phyloP scores from a whole-genome alignment of 2,329 filamentous ascomycete genomes.

The Cytospora mali region DNA sequence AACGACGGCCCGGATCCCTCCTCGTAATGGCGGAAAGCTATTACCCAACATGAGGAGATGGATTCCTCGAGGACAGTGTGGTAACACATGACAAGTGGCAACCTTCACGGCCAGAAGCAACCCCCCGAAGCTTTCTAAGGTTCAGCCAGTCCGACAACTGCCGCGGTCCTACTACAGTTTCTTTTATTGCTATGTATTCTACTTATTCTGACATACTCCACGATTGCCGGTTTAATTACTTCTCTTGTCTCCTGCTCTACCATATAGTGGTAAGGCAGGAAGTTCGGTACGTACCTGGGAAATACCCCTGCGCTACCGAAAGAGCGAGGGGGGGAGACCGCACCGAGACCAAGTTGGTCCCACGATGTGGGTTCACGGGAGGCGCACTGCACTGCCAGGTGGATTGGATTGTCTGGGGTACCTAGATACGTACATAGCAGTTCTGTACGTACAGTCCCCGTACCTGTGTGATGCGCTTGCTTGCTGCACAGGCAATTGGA shows the following conservation, averaged over 20 bases:
- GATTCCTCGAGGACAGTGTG: constrained; percentile 17
- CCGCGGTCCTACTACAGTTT: constrained; percentile 6
- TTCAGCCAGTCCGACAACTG: constrained; percentile 15
- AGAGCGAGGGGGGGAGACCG: constrained; percentile 6
- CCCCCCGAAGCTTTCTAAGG: no score
- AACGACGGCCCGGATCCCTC: constrained; percentile 14
- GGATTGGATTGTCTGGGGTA: constrained; percentile 16
- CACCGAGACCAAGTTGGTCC: constrained; percentile 19
- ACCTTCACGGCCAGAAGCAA: constrained; percentile 12
- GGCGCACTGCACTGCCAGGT: constrained; percentile 20
- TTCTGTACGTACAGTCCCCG: constrained; percentile 2
- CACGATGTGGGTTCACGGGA: constrained; percentile 16
- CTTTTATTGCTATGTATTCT: not conserved
- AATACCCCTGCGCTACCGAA: constrained; percentile 13
- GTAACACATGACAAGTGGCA: constrained; percentile 25
- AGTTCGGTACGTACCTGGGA: constrained; percentile 1
- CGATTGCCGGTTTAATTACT: not conserved
- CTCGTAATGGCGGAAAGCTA: constrained; percentile 24
- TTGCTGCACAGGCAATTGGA: constrained; percentile 18
- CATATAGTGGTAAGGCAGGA: not conserved
- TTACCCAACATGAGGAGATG: constrained; percentile 19
- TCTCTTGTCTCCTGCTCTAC: not conserved
- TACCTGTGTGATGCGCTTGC: constrained; percentile 7
- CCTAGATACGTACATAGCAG: not conserved
- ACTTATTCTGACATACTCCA: constrained; percentile 1